Conservation (phyloP, 345 rosid genomes). For the Rhodomyrtus tomentosa region DNA sequence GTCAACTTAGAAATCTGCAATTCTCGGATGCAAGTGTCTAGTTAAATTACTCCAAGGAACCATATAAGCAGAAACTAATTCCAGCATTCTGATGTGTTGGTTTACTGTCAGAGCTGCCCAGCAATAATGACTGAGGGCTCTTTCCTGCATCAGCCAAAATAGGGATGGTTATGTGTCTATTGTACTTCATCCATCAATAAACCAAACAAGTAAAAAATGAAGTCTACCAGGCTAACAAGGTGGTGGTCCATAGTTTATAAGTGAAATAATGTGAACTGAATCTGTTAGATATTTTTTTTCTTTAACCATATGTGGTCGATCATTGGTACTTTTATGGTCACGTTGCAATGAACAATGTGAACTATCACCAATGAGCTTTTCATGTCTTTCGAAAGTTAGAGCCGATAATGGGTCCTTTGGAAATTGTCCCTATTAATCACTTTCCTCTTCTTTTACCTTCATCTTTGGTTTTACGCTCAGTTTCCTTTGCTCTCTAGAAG, state of each 20-base stretch:
- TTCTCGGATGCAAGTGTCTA: neutral
- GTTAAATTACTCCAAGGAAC: neutral
- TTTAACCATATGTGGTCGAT: neutral
- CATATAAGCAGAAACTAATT: neutral
- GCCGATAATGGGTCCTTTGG: neutral
- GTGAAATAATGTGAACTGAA: neutral
- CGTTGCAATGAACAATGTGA: neutral
- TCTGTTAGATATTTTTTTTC: neutral
- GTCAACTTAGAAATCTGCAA: neutral
- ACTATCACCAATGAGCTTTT: neutral
- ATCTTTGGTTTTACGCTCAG: slow-evolving; percentile 27
- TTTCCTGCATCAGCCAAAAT: neutral
- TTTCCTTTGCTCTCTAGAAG: slow-evolving; percentile 95
- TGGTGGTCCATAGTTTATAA: neutral
- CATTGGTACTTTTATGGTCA: neutral
- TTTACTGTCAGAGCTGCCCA: neutral
- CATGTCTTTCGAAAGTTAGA: neutral
- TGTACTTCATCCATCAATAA: neutral
- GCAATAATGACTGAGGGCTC: neutral
- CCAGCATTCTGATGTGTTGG: neutral
- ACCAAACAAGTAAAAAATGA: neutral
- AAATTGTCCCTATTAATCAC: neutral
- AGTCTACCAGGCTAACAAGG: neutral
- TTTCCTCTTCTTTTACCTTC: slow-evolving; percentile 2
- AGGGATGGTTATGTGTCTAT: neutral